Conservation (phyloP, 2,329 filamentous ascomycete species). For the Claviceps lovelessii region DNA sequence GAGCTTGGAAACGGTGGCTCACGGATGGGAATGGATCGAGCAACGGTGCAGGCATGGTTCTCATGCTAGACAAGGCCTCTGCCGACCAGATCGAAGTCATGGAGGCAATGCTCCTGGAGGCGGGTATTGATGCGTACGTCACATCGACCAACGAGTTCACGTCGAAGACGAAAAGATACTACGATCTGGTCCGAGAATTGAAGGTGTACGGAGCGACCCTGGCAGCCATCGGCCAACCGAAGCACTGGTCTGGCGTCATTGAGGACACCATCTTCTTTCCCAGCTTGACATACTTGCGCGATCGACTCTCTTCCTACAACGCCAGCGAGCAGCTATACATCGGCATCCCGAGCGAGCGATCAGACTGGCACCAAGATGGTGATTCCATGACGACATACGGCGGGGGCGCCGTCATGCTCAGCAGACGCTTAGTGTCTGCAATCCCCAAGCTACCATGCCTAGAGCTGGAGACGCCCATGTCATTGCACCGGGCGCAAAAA, state of each 20-base stretch:
- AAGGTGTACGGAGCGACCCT: constrained; percentile 20
- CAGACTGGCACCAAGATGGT: constrained; percentile 28
- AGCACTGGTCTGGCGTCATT: constrained; percentile 28
- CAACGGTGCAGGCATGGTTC: constrained; percentile 29
- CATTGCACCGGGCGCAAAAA: constrained; percentile 11
- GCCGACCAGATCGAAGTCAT: constrained; percentile 19
- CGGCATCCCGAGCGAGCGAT: constrained; percentile 28
- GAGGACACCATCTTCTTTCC: constrained; percentile 35
- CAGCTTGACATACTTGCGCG: constrained; percentile 23
- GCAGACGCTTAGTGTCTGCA: constrained; percentile 18
- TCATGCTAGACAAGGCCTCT: constrained; percentile 26
- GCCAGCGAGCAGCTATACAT: constrained; percentile 22
- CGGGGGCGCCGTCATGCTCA: constrained; percentile 30
- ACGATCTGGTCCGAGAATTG: constrained; percentile 23
- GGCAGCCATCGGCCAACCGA: constrained; percentile 20
- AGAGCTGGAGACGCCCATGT: constrained; percentile 8
- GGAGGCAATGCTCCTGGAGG: constrained; percentile 16
- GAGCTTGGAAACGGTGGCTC: constrained; percentile 32
- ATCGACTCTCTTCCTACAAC: constrained; percentile 22
- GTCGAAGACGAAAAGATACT: constrained; percentile 22
- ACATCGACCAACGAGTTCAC: constrained; percentile 17
- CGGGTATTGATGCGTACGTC: constrained; percentile 27
- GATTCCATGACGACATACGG: constrained; percentile 25
- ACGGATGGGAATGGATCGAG: constrained; percentile 25
- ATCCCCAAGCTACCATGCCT: constrained; percentile 26